phyloP scores from a whole-genome alignment of 2,329 filamentous ascomycete species.

The Fusarium burgessii region DNA sequence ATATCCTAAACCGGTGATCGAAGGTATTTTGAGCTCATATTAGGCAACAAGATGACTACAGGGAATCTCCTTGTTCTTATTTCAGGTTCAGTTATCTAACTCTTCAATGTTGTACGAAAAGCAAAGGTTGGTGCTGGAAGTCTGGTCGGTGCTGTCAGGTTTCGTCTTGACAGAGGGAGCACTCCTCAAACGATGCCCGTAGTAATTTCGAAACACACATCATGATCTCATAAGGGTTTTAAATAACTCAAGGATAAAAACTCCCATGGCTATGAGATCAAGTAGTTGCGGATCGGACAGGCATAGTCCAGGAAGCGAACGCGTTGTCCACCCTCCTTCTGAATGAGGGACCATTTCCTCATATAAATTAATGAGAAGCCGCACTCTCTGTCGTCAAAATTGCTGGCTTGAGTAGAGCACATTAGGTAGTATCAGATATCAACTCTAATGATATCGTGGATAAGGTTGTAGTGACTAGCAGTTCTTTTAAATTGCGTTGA shows the following conservation, averaged over 20 bases:
- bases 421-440: not conserved
- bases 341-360: not conserved
- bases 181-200: not conserved
- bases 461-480: not conserved
- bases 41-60: not conserved
- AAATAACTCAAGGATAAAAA: not conserved
- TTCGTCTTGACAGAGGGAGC: not conserved
- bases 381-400: not conserved
- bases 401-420: fast-evolving
- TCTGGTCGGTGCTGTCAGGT: not conserved
- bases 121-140: not conserved
- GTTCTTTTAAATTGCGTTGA: not conserved
- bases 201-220: not conserved
- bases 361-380: not conserved
- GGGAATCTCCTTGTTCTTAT: not conserved
- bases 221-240: too few relatives aligned
- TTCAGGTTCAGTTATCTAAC: too few relatives aligned
- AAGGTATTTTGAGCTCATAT: not conserved
- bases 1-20: not conserved
- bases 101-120: not conserved
- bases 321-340: not conserved
- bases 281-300: not conserved
- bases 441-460: not conserved
- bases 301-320: not conserved
- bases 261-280: not conserved